Evolutionary conservation across 1,139 yeast genomes (phyloP).

Genomic region (Yamadazyma kanchanaburiensis): DNA sequence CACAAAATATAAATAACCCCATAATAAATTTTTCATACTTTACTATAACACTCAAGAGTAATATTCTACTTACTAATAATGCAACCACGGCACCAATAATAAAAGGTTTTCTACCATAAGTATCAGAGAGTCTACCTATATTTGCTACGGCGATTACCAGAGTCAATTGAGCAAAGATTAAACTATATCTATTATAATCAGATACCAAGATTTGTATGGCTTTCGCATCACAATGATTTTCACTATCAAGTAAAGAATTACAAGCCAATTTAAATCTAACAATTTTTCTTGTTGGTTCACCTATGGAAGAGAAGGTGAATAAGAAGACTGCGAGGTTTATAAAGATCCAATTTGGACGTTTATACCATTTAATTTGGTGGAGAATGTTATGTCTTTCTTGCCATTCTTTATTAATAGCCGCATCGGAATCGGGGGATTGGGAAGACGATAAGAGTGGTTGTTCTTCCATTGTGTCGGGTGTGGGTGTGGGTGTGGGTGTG

Average conservation of each 20-base stretch:
- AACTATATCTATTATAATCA: conserved; percentile 30
- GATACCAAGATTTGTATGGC: conserved; percentile 35
- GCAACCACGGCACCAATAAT: conserved; percentile 31
- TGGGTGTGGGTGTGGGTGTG: too few species aligned
- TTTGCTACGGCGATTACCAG: conserved; percentile 42
- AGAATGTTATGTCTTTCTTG: not conserved
- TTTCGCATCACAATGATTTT: conserved; percentile 25
- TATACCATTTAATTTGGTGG: conserved; percentile 3
- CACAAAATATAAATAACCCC: conserved; percentile 29
- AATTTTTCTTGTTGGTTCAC: conserved; percentile 33
- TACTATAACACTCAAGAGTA: conserved; percentile 29
- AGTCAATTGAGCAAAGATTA: conserved; percentile 24
- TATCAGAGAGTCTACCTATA: conserved; percentile 62
- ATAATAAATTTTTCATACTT: conserved; percentile 27
- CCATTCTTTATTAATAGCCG: conserved; percentile 2
- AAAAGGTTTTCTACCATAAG: conserved; percentile 55
- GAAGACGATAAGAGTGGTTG: too few species aligned
- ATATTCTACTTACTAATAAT: conserved; percentile 22
- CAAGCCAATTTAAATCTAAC: conserved; percentile 37
- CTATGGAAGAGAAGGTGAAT: conserved; percentile 26
- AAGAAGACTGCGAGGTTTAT: conserved; percentile 25
- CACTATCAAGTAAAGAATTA: conserved; percentile 17
- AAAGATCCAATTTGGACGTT: conserved; percentile 29
- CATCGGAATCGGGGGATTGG: too few species aligned
- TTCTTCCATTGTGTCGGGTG: too few species aligned